These are phyloP conservation scores for Capsicum chinense DNA, from an alignment of 257 asterid genomes.

Conservation along the genomic window DNA sequence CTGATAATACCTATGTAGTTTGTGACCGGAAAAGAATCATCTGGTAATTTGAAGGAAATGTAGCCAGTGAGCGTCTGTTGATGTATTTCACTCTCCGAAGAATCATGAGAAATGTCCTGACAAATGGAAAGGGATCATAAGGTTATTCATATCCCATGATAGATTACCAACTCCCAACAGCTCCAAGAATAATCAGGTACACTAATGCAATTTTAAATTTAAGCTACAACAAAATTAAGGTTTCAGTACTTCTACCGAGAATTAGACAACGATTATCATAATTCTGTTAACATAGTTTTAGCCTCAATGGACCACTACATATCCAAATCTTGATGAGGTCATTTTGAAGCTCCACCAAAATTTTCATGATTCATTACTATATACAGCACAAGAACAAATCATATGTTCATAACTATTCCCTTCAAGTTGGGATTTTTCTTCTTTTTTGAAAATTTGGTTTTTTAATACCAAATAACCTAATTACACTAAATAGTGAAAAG, in stretches of 20 bases:
- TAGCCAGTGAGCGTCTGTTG: constrained; percentile 62
- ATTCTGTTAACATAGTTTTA: not conserved
- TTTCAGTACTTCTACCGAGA: not conserved
- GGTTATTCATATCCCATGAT: constrained; percentile 9
- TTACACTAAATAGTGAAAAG: not conserved
- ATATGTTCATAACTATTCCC: not conserved
- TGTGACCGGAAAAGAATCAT: constrained; percentile 55
- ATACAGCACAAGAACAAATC: not conserved
- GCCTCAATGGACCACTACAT: not conserved
- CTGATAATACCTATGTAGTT: constrained; percentile 82
- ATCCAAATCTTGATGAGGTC: constrained; percentile 1
- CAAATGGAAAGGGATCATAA: constrained; percentile 27
- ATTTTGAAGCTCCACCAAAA: constrained; percentile 1
- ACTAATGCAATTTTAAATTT: not conserved
- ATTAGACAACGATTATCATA: not conserved
- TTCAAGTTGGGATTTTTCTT: not conserved
- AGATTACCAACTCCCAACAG: constrained; percentile 3
- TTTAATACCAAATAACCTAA: constrained; percentile 12
- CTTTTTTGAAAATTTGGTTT: not conserved
- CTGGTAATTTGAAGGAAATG: constrained; percentile 76
- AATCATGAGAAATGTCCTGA: constrained; percentile 59
- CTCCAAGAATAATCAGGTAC: constrained; percentile 17
- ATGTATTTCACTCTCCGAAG: constrained; percentile 37
- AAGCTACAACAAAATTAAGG: not conserved
- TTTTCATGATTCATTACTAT: not conserved